A percentile compares a stretch with the other conserved stretches of the same genome.
phyloP scores from a whole-genome alignment of 805 yeast genomes.

The Wickerhamiella brachini region DNA sequence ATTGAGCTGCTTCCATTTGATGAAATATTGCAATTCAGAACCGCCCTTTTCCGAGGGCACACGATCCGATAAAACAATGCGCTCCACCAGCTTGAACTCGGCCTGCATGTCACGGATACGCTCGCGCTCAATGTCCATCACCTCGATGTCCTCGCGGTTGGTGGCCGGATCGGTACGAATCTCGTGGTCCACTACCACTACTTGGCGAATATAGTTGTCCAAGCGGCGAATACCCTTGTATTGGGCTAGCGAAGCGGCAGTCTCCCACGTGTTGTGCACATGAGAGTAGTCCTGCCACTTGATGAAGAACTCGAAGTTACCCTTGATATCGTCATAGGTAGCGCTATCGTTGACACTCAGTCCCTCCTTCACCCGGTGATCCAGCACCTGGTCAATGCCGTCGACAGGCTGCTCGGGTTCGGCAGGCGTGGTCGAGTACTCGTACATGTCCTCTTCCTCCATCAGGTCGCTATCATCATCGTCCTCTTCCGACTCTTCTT shows the following conservation, averaged over 20 bases:
- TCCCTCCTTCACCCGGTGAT: constrained; percentile 33
- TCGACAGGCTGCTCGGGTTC: constrained; percentile 26
- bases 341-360: constrained; percentile 3
- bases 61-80: constrained; percentile 80
- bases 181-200: constrained; percentile 57
- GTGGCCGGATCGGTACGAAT: constrained; percentile 67
- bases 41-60: constrained; percentile 37
- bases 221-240: constrained; percentile 70
- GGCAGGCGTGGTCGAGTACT: constrained; percentile 3
- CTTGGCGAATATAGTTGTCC: constrained; percentile 79
- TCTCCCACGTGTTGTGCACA: constrained; percentile 91
- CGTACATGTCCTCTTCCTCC: neutral
- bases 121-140: constrained; percentile 83
- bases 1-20: constrained; percentile 86
- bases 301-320: constrained; percentile 41
- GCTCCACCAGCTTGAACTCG: constrained; percentile 76
- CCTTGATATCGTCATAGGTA: constrained; percentile 27
- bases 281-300: constrained; percentile 87
- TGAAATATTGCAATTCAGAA: constrained; percentile 62
- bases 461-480: constrained; percentile 1
- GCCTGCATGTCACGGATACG: constrained; percentile 68
- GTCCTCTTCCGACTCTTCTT: constrained; percentile 4
- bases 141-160: constrained; percentile 83
- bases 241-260: constrained; percentile 34
- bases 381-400: constrained; percentile 39